Percentiles rank a stretch among this genome's conserved stretches.
Conservation (phyloP, 164 flowering plant genomes). For the Dillenia suffruticosa region DNA sequence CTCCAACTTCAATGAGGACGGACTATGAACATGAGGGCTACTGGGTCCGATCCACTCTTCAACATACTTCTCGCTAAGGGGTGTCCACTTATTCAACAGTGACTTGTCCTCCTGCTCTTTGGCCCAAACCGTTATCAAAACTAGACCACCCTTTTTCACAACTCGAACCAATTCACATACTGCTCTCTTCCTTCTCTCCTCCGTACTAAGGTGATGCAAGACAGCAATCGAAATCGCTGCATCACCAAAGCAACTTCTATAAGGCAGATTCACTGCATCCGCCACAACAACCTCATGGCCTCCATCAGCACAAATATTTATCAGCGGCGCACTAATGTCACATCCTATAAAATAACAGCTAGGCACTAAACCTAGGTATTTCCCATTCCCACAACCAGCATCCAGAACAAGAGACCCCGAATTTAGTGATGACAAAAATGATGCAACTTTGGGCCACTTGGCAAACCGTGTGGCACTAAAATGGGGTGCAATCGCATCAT, state of each 20-base stretch:
- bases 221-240: conserved; percentile 98
- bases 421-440: conserved; percentile 60
- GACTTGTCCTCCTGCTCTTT: conserved; percentile 85
- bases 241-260: conserved; percentile 75
- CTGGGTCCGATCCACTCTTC: conserved; percentile 95
- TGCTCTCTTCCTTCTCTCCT: conserved; percentile 76
- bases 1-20: conserved; percentile 37
- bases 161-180: conserved; percentile 74
- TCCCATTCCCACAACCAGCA: conserved; percentile 98
- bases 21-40: conserved; percentile 52
- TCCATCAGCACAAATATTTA: conserved; percentile 70
- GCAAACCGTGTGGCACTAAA: conserved; percentile 94
- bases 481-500: conserved; percentile 98
- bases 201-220: conserved; percentile 89
- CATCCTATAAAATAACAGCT: conserved; percentile 76
- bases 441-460: conserved; percentile 93
- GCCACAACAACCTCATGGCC: conserved; percentile 91
- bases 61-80: conserved; percentile 55
- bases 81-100: conserved; percentile 83
- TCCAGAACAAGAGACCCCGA: conserved; percentile 72
- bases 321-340: conserved; percentile 81
- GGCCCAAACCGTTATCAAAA: conserved; percentile 95
- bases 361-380: conserved; percentile 80
- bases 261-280: conserved; percentile 92
- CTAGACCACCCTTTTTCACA: conserved; percentile 81